A percentile compares a stretch with the other conserved stretches of the same genome.
phyloP scores from a whole-genome alignment of 169 alveolate genomes.

The Eimeria necatrix region DNA sequence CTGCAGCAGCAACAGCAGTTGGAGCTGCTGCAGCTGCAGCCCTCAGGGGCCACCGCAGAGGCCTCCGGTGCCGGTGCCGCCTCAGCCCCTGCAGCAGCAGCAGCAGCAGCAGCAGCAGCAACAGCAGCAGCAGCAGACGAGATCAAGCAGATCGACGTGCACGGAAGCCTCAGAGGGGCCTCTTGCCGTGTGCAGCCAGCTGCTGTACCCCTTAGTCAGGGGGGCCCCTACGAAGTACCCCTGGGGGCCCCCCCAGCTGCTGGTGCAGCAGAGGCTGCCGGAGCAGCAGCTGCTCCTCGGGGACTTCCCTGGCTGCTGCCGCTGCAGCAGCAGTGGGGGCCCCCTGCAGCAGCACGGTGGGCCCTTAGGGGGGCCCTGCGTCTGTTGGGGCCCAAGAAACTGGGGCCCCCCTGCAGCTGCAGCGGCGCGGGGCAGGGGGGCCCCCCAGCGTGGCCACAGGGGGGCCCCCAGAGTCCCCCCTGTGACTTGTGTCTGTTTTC shows the following conservation, averaged over 20 bases:
- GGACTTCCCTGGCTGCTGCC: background rate
- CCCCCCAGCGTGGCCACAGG: too few species aligned
- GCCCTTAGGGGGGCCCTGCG: background rate
- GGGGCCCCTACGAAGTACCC: background rate
- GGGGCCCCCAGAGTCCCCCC: background rate
- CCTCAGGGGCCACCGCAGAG: background rate
- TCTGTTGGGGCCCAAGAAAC: background rate
- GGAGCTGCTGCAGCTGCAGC: background rate
- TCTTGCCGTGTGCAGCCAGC: background rate
- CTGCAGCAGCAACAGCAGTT: background rate
- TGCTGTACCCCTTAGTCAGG: background rate
- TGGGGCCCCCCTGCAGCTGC: background rate
- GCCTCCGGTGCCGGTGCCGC: too few species aligned
- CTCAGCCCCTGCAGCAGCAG: too few species aligned
- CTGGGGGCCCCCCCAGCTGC: background rate
- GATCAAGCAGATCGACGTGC: background rate
- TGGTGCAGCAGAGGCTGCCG: background rate
- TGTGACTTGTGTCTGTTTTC: background rate
- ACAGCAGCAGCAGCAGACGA: background rate
- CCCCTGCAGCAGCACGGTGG: background rate
- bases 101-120: constrained; percentile 7
- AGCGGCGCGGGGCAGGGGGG: background rate
- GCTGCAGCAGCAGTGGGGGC: background rate
- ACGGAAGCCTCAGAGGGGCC: background rate
- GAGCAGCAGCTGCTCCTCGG: background rate